Evolutionary conservation across 331 rosid genomes (phyloP).

Genomic region (Quercus tomentella): DNA sequence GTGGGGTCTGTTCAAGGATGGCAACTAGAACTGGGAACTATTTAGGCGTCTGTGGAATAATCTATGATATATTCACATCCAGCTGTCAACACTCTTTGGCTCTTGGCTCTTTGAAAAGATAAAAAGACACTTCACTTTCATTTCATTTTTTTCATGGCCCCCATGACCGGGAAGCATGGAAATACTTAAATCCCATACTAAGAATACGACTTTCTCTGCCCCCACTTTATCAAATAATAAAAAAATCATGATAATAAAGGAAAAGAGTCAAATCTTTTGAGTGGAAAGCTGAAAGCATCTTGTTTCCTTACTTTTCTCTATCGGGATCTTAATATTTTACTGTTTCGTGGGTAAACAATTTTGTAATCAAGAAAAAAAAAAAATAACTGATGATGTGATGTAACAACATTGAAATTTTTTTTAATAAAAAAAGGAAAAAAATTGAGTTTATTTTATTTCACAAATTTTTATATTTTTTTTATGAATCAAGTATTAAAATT

Average conservation of each 20-base stretch:
- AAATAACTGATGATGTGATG: no score
- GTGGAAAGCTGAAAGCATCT: neutral
- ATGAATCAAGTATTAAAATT: no score
- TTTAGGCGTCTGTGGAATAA: constrained; percentile 16
- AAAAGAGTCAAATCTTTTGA: neutral
- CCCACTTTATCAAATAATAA: no score
- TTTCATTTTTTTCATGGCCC: neutral
- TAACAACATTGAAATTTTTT: no score
- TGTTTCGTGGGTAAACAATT: no score
- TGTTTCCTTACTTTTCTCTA: neutral
- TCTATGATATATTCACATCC: constrained; percentile 4
- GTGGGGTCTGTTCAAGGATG: constrained; percentile 30
- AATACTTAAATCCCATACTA: neutral
- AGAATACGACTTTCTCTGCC: neutral
- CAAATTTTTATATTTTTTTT: no score
- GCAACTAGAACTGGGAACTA: constrained; percentile 10
- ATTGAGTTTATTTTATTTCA: no score
- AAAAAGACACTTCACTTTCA: neutral
- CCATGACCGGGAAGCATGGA: neutral
- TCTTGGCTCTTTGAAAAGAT: neutral
- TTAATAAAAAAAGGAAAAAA: no score
- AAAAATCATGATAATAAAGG: neutral
- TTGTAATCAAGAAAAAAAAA: no score
- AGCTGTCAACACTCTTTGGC: neutral
- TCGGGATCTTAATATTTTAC: neutral